Evolutionary conservation across 352 stramenopile genomes (phyloP).

Genomic region (Phytophthora vignae): DNA sequence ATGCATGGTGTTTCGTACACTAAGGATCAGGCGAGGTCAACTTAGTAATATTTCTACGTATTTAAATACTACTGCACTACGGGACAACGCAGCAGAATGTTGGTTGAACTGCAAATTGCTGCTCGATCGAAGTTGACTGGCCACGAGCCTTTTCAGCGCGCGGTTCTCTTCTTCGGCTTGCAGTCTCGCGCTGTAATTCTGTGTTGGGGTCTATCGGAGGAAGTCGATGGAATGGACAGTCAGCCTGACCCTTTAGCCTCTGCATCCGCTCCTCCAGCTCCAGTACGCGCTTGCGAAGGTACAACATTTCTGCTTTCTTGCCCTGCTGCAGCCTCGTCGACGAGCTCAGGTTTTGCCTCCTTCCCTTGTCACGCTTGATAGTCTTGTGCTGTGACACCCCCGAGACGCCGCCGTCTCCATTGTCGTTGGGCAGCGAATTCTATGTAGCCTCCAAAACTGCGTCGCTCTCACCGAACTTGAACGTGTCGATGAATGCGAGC

Average conservation of each 20-base stretch:
- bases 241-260: background rate
- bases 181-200: conserved; percentile 4
- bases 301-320: conserved; percentile 25
- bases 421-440: background rate
- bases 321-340: conserved; percentile 29
- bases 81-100: too few relatives aligned
- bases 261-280: conserved; percentile 19
- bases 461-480: background rate
- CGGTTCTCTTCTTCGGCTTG: conserved; percentile 16
- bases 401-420: background rate
- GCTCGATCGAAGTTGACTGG: conserved; percentile 3
- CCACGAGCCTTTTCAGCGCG: conserved; percentile 6
- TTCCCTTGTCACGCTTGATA: conserved; percentile 10
- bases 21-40: background rate
- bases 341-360: conserved; percentile 24
- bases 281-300: conserved; percentile 10
- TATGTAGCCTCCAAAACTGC: background rate
- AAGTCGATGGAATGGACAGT: background rate
- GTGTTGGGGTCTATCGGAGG: background rate
- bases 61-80: too few relatives aligned
- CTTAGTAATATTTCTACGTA: too few relatives aligned
- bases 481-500: conserved; percentile 6
- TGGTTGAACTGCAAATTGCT: background rate
- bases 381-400: background rate
- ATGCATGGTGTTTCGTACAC: conserved; percentile 27